Percentiles rank a stretch among this genome's conserved stretches.
These are phyloP conservation scores for Mastigamoeba balamuthi DNA, from an alignment of 78 protist genomes.

Conservation along the genomic window DNA sequence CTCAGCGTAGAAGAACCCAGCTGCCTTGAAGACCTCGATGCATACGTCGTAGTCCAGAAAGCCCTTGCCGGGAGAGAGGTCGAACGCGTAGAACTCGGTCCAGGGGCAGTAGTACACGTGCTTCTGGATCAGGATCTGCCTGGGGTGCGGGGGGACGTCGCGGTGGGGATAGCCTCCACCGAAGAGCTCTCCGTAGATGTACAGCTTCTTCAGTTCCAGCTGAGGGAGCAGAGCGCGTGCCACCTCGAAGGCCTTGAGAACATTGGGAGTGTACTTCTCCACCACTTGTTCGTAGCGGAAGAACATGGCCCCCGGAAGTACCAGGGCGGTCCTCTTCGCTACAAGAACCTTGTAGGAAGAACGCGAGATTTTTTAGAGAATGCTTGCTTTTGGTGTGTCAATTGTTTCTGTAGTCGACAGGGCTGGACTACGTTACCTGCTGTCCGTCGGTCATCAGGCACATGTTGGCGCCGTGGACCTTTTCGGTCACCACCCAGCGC, in stretches of 20 bases:
- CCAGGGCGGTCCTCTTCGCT: no score
- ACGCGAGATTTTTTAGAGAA: no score
- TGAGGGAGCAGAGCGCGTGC: neutral
- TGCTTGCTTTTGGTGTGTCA: no score
- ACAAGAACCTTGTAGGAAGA: no score
- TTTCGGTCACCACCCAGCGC: neutral
- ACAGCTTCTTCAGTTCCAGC: neutral
- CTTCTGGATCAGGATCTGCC: neutral
- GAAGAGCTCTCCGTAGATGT: neutral
- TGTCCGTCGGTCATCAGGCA: neutral
- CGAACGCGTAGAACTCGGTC: neutral
- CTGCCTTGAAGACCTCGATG: no score
- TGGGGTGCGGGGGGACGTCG: neutral
- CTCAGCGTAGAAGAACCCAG: no score
- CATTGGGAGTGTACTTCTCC: neutral
- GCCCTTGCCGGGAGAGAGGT: neutral
- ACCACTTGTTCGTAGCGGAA: neutral
- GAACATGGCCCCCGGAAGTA: neutral
- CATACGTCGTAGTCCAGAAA: neutral
- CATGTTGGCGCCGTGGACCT: conserved; percentile 2
- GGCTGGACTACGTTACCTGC: no score
- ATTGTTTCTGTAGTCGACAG: no score
- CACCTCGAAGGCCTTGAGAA: neutral
- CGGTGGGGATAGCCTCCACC: neutral
- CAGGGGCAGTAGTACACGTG: neutral